Conservation (phyloP, 306 rosid genomes). For the Herpetospermum pedunculosum region DNA sequence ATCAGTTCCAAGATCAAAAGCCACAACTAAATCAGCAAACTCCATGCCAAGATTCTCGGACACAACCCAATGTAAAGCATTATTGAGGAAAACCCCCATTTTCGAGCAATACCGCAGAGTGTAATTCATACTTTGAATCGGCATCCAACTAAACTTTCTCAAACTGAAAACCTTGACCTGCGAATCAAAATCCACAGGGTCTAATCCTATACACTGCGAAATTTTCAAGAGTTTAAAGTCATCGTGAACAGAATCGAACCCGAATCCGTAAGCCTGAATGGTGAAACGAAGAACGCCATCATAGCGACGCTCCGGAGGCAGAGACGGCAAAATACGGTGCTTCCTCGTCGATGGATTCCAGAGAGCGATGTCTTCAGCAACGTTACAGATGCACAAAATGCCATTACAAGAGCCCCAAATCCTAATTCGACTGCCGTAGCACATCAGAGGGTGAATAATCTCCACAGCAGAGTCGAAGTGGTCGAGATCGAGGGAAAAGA, state of each 20-base stretch:
- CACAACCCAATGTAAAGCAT: slow-evolving; percentile 61
- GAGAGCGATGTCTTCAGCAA: slow-evolving; percentile 66
- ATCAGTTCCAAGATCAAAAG: slow-evolving; percentile 28
- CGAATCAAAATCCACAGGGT: slow-evolving; percentile 20
- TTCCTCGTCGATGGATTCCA: slow-evolving; percentile 55
- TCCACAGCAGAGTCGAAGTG: slow-evolving; percentile 12
- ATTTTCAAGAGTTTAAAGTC: slow-evolving; percentile 55
- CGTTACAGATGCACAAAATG: slow-evolving; percentile 53
- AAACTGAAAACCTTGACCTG: slow-evolving; percentile 38
- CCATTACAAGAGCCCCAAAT: slow-evolving; percentile 57
- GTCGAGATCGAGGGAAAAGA: slow-evolving; percentile 22
- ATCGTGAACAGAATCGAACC: slow-evolving; percentile 22
- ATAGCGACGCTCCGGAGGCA: slow-evolving; percentile 18
- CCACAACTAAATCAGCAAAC: slow-evolving; percentile 30
- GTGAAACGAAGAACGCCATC: slow-evolving; percentile 11
- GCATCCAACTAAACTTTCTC: slow-evolving; percentile 39
- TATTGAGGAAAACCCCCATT: slow-evolving; percentile 40
- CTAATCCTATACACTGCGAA: slow-evolving; percentile 36
- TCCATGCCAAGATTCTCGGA: slow-evolving; percentile 20
- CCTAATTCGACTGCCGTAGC: slow-evolving; percentile 53
- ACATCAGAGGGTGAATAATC: slow-evolving; percentile 69
- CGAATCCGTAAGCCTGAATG: slow-evolving; percentile 45
- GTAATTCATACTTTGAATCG: slow-evolving; percentile 30
- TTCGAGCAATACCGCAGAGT: slow-evolving; percentile 32
- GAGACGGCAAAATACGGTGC: slow-evolving; percentile 32